phyloP scores from a whole-genome alignment of 176 grass and related monocot species.

The Puccinellia tenuiflora region DNA sequence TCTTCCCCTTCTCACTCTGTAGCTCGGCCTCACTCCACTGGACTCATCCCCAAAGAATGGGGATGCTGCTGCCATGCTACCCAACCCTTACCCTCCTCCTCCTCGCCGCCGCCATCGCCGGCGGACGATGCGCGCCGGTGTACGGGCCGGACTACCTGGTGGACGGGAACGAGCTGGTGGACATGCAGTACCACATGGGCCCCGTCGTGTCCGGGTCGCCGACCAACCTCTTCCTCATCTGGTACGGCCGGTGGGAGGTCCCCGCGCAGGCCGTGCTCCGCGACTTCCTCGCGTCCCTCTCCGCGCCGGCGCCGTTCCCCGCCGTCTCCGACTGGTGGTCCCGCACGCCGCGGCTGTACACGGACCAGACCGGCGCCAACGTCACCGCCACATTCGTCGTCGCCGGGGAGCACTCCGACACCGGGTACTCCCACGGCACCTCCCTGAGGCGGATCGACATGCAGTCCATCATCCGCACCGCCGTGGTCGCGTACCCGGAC shows the following conservation, averaged over 20 bases:
- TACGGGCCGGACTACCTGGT: slow-evolving; percentile 44
- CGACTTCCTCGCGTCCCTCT: slow-evolving; percentile 82
- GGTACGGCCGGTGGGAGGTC: slow-evolving; percentile 78
- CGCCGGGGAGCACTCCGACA: slow-evolving; percentile 57
- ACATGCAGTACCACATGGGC: slow-evolving; percentile 90
- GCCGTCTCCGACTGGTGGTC: slow-evolving; percentile 73
- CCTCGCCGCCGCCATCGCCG: slow-evolving; percentile 9
- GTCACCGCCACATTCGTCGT: slow-evolving; percentile 49
- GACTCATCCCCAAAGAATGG: slow-evolving; percentile 30
- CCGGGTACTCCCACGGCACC: slow-evolving; percentile 54
- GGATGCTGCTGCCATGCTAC: slow-evolving; percentile 18
- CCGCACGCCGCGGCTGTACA: slow-evolving; percentile 51
- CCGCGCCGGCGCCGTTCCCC: slow-evolving; percentile 38
- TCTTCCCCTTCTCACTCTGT: neutral
- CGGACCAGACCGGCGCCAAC: slow-evolving; percentile 71
- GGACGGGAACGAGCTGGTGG: slow-evolving; percentile 46
- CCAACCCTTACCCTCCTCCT: neutral
- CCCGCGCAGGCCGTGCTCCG: slow-evolving; percentile 53
- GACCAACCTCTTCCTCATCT: slow-evolving; percentile 76
- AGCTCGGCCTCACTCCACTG: neutral
- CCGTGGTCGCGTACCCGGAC: slow-evolving; percentile 39
- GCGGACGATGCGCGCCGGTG: slow-evolving; percentile 21
- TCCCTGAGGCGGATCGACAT: slow-evolving; percentile 55
- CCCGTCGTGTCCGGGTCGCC: slow-evolving; percentile 55
- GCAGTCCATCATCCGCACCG: slow-evolving; percentile 65